Base-by-base conservation (phyloP, 352 stramenopile species). In the Phytophthora meadii region DNA sequence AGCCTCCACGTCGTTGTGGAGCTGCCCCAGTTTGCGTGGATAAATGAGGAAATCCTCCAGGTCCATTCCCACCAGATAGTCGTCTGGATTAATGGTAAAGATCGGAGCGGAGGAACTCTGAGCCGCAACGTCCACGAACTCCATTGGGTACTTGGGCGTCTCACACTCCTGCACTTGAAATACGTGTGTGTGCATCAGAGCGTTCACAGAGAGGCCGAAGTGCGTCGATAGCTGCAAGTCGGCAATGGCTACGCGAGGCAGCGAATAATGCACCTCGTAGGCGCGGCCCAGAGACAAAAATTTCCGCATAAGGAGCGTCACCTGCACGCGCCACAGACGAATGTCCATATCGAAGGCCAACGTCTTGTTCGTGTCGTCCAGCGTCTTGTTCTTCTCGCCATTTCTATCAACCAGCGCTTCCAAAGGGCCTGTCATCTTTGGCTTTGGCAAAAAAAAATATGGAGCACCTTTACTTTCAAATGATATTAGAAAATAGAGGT, bases 11-110 rank as follows among this genome's bases (percentile, higher is more conserved):
- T 79, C 72, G 24, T 81, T 77, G 14, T 82, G 63, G 3, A 91
- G 40, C 8, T 86, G 76, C 32, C 80, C 61, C 0, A 89, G 51
- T 11, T 68, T 72, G 22, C 77, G 62, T 9, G 82, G 74, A 10
- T 48, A 74, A 0, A 88, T 27, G 34, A 92, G 70, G 49, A 93
- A 72, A 55, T 94, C 74, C 17, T 87, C 69, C 5, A 65, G 49
- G 49, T 77, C 70, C 46, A 93, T 73, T 0, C 82, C 82, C 8
- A 97, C 85, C 14, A 99, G 92, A 65, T 98, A 99, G 39, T 98
- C 87, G 25, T 90, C 85, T 58, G 98, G 81, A 15, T 90, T 81
- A 53, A 99, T 92, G 41, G 98, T 87, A 17, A 84, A 86, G 54
- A 98, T 91, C 4, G 81, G 74, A 37, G 81, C 63, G 32, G 65